A percentile compares a stretch with the other conserved stretches of the same genome.
Evolutionary conservation across 257 asterid species (phyloP).

Genomic region (Fraxinus cuspidata): DNA sequence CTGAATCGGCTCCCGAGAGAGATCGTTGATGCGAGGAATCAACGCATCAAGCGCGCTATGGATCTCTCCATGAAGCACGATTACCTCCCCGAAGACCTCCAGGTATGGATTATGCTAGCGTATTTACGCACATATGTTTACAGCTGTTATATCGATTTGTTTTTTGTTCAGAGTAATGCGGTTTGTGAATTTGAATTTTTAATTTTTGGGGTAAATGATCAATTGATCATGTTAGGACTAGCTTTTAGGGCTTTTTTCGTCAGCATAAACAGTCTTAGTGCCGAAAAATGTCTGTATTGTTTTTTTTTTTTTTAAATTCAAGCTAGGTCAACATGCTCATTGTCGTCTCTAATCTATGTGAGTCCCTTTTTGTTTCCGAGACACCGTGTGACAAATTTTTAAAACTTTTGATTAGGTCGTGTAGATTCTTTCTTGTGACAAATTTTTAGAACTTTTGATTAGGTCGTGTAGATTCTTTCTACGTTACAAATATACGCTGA

Average conservation of each 20-base stretch:
- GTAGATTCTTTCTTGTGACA: no score
- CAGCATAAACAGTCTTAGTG: no score
- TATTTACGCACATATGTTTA: background rate
- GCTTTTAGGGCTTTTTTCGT: no score
- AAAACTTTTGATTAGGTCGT: background rate
- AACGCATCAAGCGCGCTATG: slow-evolving; percentile 83
- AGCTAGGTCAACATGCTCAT: background rate
- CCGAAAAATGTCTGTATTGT: no score
- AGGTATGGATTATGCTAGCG: slow-evolving; percentile 38
- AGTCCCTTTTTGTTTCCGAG: background rate
- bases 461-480: background rate
- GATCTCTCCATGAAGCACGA: slow-evolving; percentile 93
- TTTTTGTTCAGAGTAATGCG: background rate
- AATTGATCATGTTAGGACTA: background rate
- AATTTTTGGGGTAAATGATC: background rate
- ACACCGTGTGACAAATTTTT: background rate
- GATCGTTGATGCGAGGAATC: slow-evolving; percentile 85
- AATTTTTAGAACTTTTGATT: background rate
- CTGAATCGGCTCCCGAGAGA: slow-evolving; percentile 80
- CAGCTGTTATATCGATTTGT: background rate
- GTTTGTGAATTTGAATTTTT: background rate
- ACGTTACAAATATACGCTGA: background rate
- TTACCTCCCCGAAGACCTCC: slow-evolving; percentile 67
- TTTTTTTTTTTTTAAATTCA: no score
- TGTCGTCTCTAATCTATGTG: background rate